A percentile compares a stretch with the other conserved stretches of the same genome.
Conservation (phyloP, 1,139 yeast species). For the Chernovozyma sophiae-reginae region DNA sequence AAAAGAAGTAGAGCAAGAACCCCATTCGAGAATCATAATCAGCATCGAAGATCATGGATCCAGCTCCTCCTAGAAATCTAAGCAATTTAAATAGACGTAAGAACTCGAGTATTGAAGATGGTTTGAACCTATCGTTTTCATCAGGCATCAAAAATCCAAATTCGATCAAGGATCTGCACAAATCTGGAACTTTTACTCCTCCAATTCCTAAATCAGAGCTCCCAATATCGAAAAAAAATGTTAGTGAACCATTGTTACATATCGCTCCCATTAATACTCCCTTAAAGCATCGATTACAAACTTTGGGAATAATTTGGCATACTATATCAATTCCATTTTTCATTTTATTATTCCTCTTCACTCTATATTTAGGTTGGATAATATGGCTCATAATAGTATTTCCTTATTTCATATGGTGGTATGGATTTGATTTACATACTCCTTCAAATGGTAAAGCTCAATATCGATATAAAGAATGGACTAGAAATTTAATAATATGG, state of each 20-base stretch:
- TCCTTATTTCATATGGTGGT: slow-evolving; percentile 60
- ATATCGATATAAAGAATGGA: slow-evolving; percentile 51
- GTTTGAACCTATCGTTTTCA: background rate
- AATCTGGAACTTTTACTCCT: no score
- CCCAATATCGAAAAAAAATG: no score
- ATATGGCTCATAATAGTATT: slow-evolving; percentile 62
- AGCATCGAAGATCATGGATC: slow-evolving; percentile 5
- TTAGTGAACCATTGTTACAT: slow-evolving; percentile 17
- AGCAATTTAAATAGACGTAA: background rate
- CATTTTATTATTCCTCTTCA: slow-evolving; percentile 46
- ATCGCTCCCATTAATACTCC: slow-evolving; percentile 57
- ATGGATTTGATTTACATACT: slow-evolving; percentile 52
- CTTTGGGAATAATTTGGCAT: slow-evolving; percentile 73
- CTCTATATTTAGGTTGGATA: slow-evolving; percentile 61
- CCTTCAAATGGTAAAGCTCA: slow-evolving; percentile 71
- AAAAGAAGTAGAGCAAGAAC: no score
- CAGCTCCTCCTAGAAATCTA: slow-evolving; percentile 3
- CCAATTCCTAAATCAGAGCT: no score
- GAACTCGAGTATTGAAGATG: background rate
- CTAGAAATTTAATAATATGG: slow-evolving; percentile 65
- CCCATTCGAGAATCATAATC: no score
- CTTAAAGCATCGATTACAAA: slow-evolving; percentile 57
- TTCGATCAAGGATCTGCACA: no score
- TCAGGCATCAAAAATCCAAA: background rate
- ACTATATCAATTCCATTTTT: slow-evolving; percentile 66